Conservation (phyloP, 2,329 filamentous ascomycete species). For the Trichothecium roseum region DNA sequence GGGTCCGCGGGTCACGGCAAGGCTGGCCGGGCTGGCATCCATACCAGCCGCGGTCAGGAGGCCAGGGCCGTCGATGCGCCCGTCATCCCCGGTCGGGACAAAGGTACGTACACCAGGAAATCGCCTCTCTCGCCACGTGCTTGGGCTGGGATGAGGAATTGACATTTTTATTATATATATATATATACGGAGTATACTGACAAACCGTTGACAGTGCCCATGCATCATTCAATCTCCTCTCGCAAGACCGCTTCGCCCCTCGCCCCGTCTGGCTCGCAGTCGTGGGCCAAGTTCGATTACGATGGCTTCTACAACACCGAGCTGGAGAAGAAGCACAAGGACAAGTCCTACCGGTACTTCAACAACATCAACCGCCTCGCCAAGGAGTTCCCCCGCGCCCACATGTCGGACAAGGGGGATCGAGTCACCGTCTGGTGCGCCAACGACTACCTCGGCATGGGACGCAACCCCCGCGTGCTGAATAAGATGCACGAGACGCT, state of each 20-base stretch:
- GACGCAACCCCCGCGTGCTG: conserved; percentile 76
- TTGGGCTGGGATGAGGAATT: no score
- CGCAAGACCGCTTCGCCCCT: conserved; percentile 9
- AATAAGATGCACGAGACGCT: conserved; percentile 90
- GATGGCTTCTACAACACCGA: conserved; percentile 79
- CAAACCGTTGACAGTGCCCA: no score
- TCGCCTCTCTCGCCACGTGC: no score
- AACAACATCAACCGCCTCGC: conserved; percentile 99
- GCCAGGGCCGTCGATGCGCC: conserved; percentile 64
- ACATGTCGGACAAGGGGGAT: conserved; percentile 75
- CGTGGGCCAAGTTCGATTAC: conserved; percentile 68
- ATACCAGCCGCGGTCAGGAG: conserved; percentile 69
- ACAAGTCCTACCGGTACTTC: conserved; percentile 99
- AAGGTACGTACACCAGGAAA: conserved; percentile 37
- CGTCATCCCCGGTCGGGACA: conserved; percentile 35
- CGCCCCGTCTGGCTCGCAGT: conserved; percentile 7
- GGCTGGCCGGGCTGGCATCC: conserved; percentile 61
- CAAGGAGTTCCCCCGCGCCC: conserved; percentile 89
- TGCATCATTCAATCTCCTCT: conserved; percentile 9
- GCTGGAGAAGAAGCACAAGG: conserved; percentile 97
- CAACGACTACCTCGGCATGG: conserved; percentile 98
- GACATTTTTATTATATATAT: no score
- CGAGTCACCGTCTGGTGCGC: conserved; percentile 97
- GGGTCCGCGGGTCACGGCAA: conserved; percentile 27
- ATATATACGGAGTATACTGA: no score